These are phyloP conservation scores for Penicillium tannophilum DNA, from an alignment of 495 filamentous ascomycete genomes.

Conservation along the genomic window DNA sequence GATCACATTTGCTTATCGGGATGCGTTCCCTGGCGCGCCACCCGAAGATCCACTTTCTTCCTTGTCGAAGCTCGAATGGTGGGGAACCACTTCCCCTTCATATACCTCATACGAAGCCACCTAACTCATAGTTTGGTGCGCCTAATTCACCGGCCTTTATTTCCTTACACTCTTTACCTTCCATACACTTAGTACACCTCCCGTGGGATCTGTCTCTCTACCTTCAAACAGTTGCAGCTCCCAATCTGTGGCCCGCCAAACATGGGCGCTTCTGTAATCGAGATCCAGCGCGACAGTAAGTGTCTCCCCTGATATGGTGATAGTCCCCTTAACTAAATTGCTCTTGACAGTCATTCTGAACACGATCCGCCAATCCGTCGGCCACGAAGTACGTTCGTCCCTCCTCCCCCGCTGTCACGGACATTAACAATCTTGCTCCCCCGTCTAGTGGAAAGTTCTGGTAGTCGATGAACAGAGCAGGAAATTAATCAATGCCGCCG, in stretches of 20 bases:
- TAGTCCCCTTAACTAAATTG: conserved; percentile 13
- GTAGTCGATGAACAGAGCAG: conserved; percentile 80
- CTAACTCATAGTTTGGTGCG: conserved; percentile 10
- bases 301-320: conserved; percentile 6
- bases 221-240: conserved; percentile 8
- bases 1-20: conserved; percentile 27
- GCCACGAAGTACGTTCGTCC: conserved; percentile 54
- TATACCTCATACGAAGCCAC: conserved; percentile 32
- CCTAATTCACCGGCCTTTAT: background rate
- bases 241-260: conserved; percentile 36
- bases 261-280: conserved; percentile 54
- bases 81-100: conserved; percentile 35
- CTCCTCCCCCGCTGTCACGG: conserved; percentile 26
- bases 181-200: background rate
- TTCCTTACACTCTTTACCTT: background rate
- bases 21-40: conserved; percentile 29
- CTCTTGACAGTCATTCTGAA: conserved; percentile 55
- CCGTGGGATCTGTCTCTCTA: conserved; percentile 3
- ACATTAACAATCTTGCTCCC: conserved; percentile 28
- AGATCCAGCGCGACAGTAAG: conserved; percentile 55
- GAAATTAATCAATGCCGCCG: conserved; percentile 81
- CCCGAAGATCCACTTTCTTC: conserved; percentile 30
- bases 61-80: conserved; percentile 31
- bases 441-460: conserved; percentile 87
- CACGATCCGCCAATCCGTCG: conserved; percentile 59